A percentile compares a stretch with the other conserved stretches of the same genome.
Conservation (phyloP, 1,284 basidiomycete species). For the Erythrobasidium hasegawianum region DNA sequence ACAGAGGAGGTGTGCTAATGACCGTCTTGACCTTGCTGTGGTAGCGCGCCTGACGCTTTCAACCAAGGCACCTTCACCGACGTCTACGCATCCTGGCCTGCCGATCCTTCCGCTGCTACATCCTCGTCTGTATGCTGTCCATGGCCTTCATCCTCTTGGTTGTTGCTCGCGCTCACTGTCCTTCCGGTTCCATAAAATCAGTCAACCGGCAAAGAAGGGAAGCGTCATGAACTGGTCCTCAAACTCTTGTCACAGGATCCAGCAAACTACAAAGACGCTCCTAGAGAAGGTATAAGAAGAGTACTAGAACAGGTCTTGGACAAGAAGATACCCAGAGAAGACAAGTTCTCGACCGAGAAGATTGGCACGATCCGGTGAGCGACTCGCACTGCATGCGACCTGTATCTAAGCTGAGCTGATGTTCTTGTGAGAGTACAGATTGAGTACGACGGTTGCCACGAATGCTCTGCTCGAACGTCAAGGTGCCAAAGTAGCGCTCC, state of each 20-base stretch:
- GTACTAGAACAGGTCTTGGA: slow-evolving; percentile 75
- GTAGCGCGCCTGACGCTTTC: no score
- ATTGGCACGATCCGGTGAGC: slow-evolving; percentile 54
- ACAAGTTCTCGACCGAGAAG: slow-evolving; percentile 69
- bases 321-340: slow-evolving; percentile 61
- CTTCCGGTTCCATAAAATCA: slow-evolving; percentile 1
- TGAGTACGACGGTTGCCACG: slow-evolving; percentile 82
- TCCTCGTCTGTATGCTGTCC: slow-evolving; percentile 16
- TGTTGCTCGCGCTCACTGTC: no score
- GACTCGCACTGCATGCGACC: neutral
- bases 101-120: neutral
- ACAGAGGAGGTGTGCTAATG: slow-evolving; percentile 49
- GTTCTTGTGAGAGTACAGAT: no score
- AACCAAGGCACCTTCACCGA: slow-evolving; percentile 35
- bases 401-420: neutral
- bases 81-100: slow-evolving; percentile 33
- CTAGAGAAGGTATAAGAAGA: slow-evolving; percentile 89
- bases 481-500: slow-evolving; percentile 81
- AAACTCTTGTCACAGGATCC: slow-evolving; percentile 52
- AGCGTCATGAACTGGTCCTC: slow-evolving; percentile 46
- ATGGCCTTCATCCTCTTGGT: slow-evolving; percentile 39
- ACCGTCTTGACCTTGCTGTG: slow-evolving; percentile 2
- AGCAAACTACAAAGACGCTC: slow-evolving; percentile 82
- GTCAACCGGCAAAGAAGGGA: slow-evolving; percentile 38
- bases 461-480: slow-evolving; percentile 93